Percentiles rank a stretch among this genome's conserved stretches.
These are phyloP conservation scores for Aspergillus sp. DNA, from an alignment of 2,329 filamentous ascomycete species.

Conservation along the genomic window DNA sequence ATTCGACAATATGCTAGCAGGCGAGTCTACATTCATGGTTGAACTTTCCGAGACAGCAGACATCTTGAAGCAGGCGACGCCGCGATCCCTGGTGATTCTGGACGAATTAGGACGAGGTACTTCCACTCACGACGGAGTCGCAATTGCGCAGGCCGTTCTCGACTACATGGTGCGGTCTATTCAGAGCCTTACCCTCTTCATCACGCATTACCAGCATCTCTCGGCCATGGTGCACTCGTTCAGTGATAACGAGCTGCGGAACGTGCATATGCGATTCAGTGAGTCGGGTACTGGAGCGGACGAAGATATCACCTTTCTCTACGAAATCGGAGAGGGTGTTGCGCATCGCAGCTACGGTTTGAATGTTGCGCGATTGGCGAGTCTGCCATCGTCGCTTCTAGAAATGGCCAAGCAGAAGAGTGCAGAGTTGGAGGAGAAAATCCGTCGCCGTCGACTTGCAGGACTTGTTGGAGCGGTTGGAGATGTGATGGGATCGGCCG, in stretches of 20 bases:
- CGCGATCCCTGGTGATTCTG: slow-evolving; percentile 81
- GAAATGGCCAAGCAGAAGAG: slow-evolving; percentile 80
- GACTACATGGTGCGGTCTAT: slow-evolving; percentile 76
- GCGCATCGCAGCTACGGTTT: slow-evolving; percentile 92
- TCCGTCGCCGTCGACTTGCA: slow-evolving; percentile 62
- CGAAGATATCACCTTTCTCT: slow-evolving; percentile 88
- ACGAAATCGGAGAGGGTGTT: slow-evolving; percentile 86
- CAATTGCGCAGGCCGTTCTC: slow-evolving; percentile 89
- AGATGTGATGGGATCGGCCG: slow-evolving; percentile 23
- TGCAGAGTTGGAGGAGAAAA: slow-evolving; percentile 72
- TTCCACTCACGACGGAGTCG: slow-evolving; percentile 91
- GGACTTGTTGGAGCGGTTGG: slow-evolving; percentile 32
- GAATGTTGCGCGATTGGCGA: slow-evolving; percentile 86
- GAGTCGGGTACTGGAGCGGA: slow-evolving; percentile 55
- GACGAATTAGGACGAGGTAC: slow-evolving; percentile 95
- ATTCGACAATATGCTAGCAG: slow-evolving; percentile 91
- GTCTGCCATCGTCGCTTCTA: slow-evolving; percentile 73
- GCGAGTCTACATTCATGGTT: slow-evolving; percentile 97
- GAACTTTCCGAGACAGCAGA: slow-evolving; percentile 90
- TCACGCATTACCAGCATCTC: slow-evolving; percentile 94
- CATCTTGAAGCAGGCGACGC: slow-evolving; percentile 85
- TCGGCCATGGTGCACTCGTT: slow-evolving; percentile 71
- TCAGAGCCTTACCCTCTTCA: slow-evolving; percentile 82
- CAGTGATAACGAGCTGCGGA: slow-evolving; percentile 64
- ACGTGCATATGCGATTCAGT: slow-evolving; percentile 93